These are phyloP conservation scores for Areca catechu DNA, from an alignment of 176 grass and related monocot genomes.

Conservation along the genomic window DNA sequence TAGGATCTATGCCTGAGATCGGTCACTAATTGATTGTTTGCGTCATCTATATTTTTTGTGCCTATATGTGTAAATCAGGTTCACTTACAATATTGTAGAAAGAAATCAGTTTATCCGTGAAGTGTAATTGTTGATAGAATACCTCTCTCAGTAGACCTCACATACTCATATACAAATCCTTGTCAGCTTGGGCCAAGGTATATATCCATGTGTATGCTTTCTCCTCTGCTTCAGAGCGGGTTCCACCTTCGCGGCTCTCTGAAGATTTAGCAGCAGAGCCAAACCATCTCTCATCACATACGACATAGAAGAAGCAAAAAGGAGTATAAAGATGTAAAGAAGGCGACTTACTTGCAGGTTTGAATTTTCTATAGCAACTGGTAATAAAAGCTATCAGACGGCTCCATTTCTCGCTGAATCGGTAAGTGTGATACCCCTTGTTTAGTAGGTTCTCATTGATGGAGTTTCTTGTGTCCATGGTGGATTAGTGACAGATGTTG, in stretches of 20 bases:
- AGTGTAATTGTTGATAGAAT: background rate
- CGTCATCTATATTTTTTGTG: too few relatives aligned
- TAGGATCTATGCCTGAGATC: too few relatives aligned
- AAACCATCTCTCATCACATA: background rate
- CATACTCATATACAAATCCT: conserved; percentile 30
- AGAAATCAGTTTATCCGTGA: too few relatives aligned
- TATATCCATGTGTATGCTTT: conserved; percentile 34
- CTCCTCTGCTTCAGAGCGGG: conserved; percentile 25
- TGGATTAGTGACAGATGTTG: background rate
- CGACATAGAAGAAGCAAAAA: conserved; percentile 2
- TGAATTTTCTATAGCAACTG: background rate
- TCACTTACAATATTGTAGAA: too few relatives aligned
- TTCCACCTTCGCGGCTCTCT: conserved; percentile 9
- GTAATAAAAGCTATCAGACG: background rate
- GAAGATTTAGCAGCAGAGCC: background rate
- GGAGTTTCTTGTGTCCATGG: conserved; percentile 2
- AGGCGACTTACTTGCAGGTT: background rate
- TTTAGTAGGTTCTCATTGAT: background rate
- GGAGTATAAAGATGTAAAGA: background rate
- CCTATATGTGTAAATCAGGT: too few relatives aligned
- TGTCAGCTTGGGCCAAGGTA: conserved; percentile 30
- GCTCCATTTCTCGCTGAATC: background rate
- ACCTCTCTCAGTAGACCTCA: conserved; percentile 39
- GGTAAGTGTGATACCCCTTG: background rate
- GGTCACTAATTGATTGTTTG: too few relatives aligned